Conservation (phyloP, 2,329 filamentous ascomycete species). For the Fusarium sp. region DNA sequence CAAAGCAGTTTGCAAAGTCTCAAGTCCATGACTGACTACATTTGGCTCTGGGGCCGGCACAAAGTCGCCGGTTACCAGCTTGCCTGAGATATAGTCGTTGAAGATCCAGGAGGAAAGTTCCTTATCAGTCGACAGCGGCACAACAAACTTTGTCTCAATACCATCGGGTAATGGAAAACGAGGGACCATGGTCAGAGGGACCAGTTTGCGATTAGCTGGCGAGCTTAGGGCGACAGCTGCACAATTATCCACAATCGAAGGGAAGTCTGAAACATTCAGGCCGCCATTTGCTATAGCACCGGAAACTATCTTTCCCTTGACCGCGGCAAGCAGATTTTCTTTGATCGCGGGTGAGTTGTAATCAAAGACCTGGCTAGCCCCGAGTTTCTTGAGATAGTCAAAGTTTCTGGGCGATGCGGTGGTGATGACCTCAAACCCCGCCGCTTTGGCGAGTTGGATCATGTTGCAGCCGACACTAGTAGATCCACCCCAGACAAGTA, state of each 20-base stretch:
- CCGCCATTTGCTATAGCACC: constrained; percentile 21
- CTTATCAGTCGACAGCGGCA: constrained; percentile 9
- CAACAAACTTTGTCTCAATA: constrained; percentile 20
- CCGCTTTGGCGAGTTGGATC: constrained; percentile 21
- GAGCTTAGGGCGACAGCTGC: constrained; percentile 27
- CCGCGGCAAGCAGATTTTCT: neutral
- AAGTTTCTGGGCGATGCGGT: constrained; percentile 24
- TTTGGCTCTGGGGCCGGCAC: neutral
- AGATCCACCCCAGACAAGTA: constrained; percentile 26
- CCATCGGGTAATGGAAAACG: constrained; percentile 7
- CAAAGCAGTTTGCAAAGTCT: constrained; percentile 12
- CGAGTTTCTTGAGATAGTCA: constrained; percentile 19
- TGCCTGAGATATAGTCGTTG: constrained; percentile 2
- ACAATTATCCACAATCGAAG: constrained; percentile 9
- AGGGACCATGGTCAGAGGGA: constrained; percentile 21
- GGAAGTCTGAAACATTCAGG: constrained; percentile 1
- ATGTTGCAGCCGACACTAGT: constrained; percentile 26
- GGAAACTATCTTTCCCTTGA: constrained; percentile 8
- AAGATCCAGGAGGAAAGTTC: constrained; percentile 12
- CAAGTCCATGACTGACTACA: constrained; percentile 13
- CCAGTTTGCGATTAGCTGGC: constrained; percentile 1
- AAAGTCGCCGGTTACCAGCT: constrained; percentile 9
- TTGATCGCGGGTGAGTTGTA: constrained; percentile 7
- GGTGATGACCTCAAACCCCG: constrained; percentile 21
- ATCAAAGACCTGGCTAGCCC: constrained; percentile 14